Evolutionary conservation across 208 protist genomes (phyloP).

Genomic region (Hexamita inflata): DNA sequence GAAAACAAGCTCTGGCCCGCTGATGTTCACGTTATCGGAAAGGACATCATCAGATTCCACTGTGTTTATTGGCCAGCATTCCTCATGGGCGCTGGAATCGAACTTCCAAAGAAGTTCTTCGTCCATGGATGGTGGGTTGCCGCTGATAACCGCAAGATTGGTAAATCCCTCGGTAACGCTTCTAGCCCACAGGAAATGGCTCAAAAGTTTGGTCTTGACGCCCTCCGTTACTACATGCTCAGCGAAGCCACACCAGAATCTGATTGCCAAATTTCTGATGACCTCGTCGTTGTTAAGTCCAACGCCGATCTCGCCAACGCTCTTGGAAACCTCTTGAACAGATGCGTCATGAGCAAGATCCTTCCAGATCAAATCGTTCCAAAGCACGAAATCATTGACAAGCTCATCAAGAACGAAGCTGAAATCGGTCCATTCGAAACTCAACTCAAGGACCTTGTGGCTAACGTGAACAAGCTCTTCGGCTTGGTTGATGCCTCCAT

Average conservation of each 20-base stretch:
- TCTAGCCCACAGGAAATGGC: constrained; percentile 70
- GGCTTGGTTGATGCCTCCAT: neutral
- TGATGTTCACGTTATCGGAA: constrained; percentile 73
- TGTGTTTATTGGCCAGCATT: constrained; percentile 95
- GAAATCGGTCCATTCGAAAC: neutral
- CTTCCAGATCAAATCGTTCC: constrained; percentile 5
- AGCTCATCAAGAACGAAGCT: too few species aligned
- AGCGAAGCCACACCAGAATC: neutral
- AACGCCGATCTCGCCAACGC: constrained; percentile 28
- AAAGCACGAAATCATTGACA: too few species aligned
- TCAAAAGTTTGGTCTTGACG: constrained; percentile 40
- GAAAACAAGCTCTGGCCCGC: constrained; percentile 54
- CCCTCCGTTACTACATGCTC: constrained; percentile 27
- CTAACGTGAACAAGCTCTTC: neutral
- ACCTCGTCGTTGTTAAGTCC: neutral
- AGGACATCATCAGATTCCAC: constrained; percentile 98
- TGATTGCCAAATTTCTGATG: constrained; percentile 24
- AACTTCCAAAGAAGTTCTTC: constrained; percentile 59
- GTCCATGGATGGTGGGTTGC: constrained; percentile 58
- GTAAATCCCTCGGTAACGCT: constrained; percentile 85
- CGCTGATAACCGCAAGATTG: constrained; percentile 80
- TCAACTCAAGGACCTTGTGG: neutral
- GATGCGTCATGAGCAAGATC: neutral
- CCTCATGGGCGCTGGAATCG: constrained; percentile 72
- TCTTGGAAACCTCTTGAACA: constrained; percentile 30